Conservation (phyloP, 129 eudicot species). For the Artemisia tridentata region DNA sequence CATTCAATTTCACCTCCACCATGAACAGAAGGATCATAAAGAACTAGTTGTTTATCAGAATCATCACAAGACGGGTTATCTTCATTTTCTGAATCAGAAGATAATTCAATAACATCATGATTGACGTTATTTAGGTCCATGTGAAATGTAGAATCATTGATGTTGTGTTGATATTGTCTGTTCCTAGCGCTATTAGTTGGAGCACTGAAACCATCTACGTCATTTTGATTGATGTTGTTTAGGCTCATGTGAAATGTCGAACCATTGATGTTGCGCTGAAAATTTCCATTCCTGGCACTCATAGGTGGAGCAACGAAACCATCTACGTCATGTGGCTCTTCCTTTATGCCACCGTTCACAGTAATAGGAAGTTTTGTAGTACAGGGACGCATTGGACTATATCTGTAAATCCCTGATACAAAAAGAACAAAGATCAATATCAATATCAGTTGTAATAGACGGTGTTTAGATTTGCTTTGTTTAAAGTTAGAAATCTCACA, state of each 20-base stretch:
- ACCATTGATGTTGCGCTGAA: neutral
- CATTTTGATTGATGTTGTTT: neutral
- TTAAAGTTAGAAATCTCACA: too few species aligned
- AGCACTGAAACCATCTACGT: neutral
- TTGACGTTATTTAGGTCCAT: neutral
- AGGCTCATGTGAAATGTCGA: neutral
- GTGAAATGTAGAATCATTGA: too few species aligned
- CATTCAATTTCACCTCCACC: conserved; percentile 25
- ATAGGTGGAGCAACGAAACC: neutral
- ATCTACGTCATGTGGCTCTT: neutral
- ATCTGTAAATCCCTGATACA: conserved; percentile 29
- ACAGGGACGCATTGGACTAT: conserved; percentile 39
- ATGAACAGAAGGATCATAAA: conserved; percentile 50
- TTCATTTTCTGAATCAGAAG: conserved; percentile 32
- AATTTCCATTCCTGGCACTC: neutral
- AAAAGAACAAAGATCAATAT: neutral
- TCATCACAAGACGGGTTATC: conserved; percentile 27
- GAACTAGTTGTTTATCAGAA: conserved; percentile 55
- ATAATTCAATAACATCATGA: conserved; percentile 27
- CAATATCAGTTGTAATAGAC: neutral
- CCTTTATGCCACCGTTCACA: conserved; percentile 20
- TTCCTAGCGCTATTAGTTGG: too few species aligned
- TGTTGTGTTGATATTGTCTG: too few species aligned
- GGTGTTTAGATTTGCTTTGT: too few species aligned
- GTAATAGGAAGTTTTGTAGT: conserved; percentile 38